These are phyloP conservation scores for Catenaria anguillulae DNA, from an alignment of 371 early-diverging fungal genomes.

Conservation along the genomic window DNA sequence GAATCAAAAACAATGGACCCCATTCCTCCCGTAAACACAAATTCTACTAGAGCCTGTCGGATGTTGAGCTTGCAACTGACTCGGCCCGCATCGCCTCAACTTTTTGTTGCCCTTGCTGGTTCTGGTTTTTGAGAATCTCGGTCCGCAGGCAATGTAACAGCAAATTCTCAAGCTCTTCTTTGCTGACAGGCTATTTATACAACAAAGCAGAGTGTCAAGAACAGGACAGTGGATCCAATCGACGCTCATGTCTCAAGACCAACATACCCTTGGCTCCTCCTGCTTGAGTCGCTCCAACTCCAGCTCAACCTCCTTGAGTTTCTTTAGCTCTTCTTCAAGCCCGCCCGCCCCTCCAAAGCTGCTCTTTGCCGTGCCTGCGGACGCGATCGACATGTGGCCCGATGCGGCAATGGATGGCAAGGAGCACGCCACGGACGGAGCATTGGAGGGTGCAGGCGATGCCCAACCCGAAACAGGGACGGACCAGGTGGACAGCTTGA, in stretches of 20 bases:
- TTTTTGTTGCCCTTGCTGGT: no score
- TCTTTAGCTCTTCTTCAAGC: slow-evolving; percentile 10
- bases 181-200: slow-evolving; percentile 12
- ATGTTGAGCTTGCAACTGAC: no score
- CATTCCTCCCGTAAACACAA: no score
- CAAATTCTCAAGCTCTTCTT: slow-evolving; percentile 9
- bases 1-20: no score
- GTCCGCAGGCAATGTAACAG: slow-evolving; percentile 6
- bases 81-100: no score
- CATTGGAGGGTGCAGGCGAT: background rate
- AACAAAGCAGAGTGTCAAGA: no score
- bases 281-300: background rate
- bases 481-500: slow-evolving; percentile 14
- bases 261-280: background rate
- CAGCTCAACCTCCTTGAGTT: slow-evolving; percentile 6
- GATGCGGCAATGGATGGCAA: background rate
- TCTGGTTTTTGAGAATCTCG: background rate
- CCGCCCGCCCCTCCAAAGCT: slow-evolving; percentile 1
- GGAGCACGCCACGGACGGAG: background rate
- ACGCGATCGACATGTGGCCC: background rate
- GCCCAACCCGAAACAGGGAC: slow-evolving; percentile 8
- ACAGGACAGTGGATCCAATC: background rate
- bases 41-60: no score
- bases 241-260: background rate
- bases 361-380: slow-evolving; percentile 1